These are phyloP conservation scores for Circinella umbellata DNA, from an alignment of 371 early-diverging fungal species.

Conservation along the genomic window DNA sequence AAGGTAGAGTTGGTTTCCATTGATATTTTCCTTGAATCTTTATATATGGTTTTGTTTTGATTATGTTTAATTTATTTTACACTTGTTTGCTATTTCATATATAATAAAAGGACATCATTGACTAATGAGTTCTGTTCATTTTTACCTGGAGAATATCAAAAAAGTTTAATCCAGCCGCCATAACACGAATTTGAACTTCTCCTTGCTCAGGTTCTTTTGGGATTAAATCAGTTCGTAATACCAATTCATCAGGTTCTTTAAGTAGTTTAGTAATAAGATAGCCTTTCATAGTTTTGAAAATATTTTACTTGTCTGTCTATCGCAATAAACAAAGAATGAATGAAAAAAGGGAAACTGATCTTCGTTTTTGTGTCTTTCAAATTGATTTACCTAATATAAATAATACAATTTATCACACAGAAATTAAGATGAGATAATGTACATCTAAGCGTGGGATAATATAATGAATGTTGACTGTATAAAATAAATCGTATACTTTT, in stretches of 20 bases:
- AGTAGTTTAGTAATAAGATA: constrained; percentile 75
- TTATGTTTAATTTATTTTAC: not conserved
- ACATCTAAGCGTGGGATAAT: not conserved
- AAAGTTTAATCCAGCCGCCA: constrained; percentile 81
- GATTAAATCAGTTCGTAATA: constrained; percentile 57
- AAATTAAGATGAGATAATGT: not conserved
- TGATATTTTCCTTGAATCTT: constrained; percentile 87
- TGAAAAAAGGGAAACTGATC: not conserved
- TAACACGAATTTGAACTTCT: constrained; percentile 73
- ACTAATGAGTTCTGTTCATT: not conserved
- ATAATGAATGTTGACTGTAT: not conserved
- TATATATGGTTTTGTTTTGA: not conserved
- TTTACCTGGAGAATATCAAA: constrained; percentile 77
- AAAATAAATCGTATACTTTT: no score
- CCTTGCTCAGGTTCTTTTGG: constrained; percentile 61
- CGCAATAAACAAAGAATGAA: not conserved
- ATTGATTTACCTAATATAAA: not conserved
- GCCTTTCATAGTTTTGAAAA: constrained; percentile 62
- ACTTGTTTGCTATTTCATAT: not conserved
- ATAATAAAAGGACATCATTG: not conserved
- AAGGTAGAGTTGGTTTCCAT: constrained; percentile 80
- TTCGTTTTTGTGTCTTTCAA: no score
- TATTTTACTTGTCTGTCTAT: not conserved
- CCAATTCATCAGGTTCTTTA: constrained; percentile 73
- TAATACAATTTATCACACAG: constrained; percentile 4